Conservation (phyloP, 2,329 filamentous ascomycete genomes). For the Penicillium hesseltinei region DNA sequence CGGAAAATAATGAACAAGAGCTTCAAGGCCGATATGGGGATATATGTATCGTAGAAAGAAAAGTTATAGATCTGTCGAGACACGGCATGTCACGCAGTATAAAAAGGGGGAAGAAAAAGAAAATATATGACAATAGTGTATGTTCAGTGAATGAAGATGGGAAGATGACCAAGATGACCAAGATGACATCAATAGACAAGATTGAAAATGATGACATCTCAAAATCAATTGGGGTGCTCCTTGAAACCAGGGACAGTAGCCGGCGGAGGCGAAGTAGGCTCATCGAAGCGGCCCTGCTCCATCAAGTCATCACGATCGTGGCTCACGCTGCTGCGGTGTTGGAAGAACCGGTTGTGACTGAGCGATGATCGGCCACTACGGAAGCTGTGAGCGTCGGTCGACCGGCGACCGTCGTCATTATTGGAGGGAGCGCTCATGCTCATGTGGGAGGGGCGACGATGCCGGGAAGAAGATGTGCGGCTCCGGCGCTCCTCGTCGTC, state of each 20-base stretch:
- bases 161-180: no score
- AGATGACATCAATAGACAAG: neutral
- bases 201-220: neutral
- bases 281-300: slow-evolving; percentile 48
- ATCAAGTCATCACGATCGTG: slow-evolving; percentile 42
- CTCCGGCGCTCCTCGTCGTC: slow-evolving; percentile 33
- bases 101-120: neutral
- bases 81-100: neutral
- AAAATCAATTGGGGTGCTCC: slow-evolving; percentile 2
- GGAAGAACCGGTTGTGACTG: slow-evolving; percentile 63
- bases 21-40: neutral
- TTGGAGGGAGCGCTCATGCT: slow-evolving; percentile 25
- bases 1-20: neutral
- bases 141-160: neutral
- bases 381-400: slow-evolving; percentile 31
- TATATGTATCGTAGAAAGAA: slow-evolving; percentile 9
- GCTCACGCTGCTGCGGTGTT: slow-evolving; percentile 41
- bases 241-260: slow-evolving; percentile 1
- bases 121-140: neutral
- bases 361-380: slow-evolving; percentile 38
- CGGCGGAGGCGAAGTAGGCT: slow-evolving; percentile 5
- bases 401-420: slow-evolving; percentile 23
- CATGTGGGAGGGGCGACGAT: slow-evolving; percentile 27
- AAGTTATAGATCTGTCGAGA: neutral
- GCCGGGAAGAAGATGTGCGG: slow-evolving; percentile 25